Conservation (phyloP, 768 basidiomycete genomes). For the Strobilomyces confusus region DNA sequence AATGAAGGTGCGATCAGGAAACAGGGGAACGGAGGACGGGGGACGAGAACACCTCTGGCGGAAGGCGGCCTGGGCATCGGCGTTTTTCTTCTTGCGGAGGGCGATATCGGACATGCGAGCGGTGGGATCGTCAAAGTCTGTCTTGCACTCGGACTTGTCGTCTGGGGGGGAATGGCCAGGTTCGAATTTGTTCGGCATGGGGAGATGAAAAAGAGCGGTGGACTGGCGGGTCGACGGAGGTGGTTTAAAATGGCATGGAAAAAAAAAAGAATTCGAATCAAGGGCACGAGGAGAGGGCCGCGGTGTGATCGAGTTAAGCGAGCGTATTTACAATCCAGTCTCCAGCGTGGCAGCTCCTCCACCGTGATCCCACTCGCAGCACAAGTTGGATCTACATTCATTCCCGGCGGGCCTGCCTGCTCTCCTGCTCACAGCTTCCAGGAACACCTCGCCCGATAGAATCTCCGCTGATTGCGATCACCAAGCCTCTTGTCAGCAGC, state of each 20-base stretch:
- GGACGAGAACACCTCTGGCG: conserved; percentile 45
- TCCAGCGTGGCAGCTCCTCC: conserved; percentile 22
- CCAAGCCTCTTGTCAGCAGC: conserved; percentile 12
- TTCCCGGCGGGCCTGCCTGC: conserved; percentile 23
- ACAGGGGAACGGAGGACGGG: neutral
- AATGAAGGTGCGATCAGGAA: conserved; percentile 22
- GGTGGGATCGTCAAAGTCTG: conserved; percentile 32
- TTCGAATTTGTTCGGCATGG: conserved; percentile 32
- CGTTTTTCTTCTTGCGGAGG: conserved; percentile 84
- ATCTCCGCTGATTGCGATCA: conserved; percentile 26
- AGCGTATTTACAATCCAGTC: conserved; percentile 36
- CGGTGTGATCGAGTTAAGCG: conserved; percentile 39
- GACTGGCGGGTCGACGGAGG: conserved; percentile 18
- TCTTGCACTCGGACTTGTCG: conserved; percentile 35
- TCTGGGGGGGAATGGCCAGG: conserved; percentile 30
- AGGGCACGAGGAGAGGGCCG: conserved; percentile 61
- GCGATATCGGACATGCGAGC: conserved; percentile 61
- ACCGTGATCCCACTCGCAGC: neutral
- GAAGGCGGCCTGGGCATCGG: conserved; percentile 85
- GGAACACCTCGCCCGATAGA: conserved; percentile 26
- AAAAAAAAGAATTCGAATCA: conserved; percentile 62
- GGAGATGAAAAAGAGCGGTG: conserved; percentile 8
- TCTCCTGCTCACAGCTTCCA: conserved; percentile 25
- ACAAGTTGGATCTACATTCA: conserved; percentile 31
- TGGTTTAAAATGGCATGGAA: conserved; percentile 59